phyloP scores from a whole-genome alignment of 176 grass and related monocot genomes.

The Oryza officinalis region DNA sequence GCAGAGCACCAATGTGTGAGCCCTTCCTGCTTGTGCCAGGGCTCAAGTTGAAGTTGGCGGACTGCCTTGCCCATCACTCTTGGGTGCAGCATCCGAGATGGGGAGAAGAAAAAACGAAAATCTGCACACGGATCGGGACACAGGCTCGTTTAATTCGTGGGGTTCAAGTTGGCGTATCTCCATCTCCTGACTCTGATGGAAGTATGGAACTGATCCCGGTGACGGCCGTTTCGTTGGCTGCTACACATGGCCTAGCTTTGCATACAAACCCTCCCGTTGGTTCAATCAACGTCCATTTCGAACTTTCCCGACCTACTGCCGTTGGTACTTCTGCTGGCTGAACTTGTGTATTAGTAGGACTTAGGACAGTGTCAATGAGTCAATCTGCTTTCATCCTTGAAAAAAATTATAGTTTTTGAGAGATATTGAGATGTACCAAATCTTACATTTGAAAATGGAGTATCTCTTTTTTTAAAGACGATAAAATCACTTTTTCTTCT shows the following conservation, averaged over 20 bases:
- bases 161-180: not conserved
- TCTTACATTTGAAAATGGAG: too few relatives aligned
- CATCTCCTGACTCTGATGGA: slow-evolving; percentile 5
- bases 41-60: slow-evolving; percentile 17
- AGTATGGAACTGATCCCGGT: slow-evolving; percentile 19
- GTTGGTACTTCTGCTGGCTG: not conserved
- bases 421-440: too few relatives aligned
- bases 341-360: not conserved
- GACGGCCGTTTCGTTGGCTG: slow-evolving; percentile 23
- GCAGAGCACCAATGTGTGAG: not conserved
- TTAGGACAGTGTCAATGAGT: too few relatives aligned
- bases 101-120: not conserved
- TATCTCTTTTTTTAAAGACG: too few relatives aligned
- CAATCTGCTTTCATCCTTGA: too few relatives aligned
- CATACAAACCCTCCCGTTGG: not conserved
- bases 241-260: slow-evolving; percentile 5
- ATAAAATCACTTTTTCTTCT: too few relatives aligned
- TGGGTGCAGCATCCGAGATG: slow-evolving; percentile 15
- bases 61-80: slow-evolving; percentile 37
- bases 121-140: slow-evolving; percentile 3
- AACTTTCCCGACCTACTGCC: not conserved
- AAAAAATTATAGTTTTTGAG: too few relatives aligned
- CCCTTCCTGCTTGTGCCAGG: not conserved
- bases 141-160: not conserved
- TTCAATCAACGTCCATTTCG: not conserved